Evolutionary conservation across 495 filamentous ascomycete species (phyloP).

Genomic region (Thozetella sp.): DNA sequence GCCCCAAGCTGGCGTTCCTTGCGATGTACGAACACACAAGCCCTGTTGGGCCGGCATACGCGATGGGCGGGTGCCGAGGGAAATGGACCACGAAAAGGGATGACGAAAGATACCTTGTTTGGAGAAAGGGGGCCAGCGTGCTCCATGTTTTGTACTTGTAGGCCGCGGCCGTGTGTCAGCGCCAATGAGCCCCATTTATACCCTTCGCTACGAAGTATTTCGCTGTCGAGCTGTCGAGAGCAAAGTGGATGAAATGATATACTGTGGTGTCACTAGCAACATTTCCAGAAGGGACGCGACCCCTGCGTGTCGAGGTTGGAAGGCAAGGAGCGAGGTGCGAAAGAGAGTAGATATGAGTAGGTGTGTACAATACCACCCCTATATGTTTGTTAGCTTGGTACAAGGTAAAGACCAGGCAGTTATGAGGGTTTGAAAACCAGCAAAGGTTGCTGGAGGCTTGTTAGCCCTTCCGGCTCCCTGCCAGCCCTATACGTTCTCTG

Average conservation of each 20-base stretch:
- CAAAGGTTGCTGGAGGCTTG: no score
- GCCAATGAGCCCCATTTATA: not conserved
- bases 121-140: not conserved
- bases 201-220: not conserved
- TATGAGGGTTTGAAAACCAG: no score
- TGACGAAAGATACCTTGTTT: slow-evolving; percentile 1
- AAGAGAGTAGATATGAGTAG: no score
- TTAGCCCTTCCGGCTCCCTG: no score
- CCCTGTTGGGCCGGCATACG: not conserved
- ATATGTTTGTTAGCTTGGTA: no score
- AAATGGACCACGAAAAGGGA: not conserved
- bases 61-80: not conserved
- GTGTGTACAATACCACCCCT: no score
- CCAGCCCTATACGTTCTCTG: no score
- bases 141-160: not conserved
- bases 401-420: no score
- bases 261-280: no score
- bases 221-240: not conserved
- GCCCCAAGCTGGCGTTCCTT: not conserved
- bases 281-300: no score
- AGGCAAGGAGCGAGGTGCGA: no score
- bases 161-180: not conserved
- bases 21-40: slow-evolving; percentile 1
- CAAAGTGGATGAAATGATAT: not conserved
- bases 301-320: no score